phyloP scores from a whole-genome alignment of 768 basidiomycete genomes.

The Amanita molliuscula region DNA sequence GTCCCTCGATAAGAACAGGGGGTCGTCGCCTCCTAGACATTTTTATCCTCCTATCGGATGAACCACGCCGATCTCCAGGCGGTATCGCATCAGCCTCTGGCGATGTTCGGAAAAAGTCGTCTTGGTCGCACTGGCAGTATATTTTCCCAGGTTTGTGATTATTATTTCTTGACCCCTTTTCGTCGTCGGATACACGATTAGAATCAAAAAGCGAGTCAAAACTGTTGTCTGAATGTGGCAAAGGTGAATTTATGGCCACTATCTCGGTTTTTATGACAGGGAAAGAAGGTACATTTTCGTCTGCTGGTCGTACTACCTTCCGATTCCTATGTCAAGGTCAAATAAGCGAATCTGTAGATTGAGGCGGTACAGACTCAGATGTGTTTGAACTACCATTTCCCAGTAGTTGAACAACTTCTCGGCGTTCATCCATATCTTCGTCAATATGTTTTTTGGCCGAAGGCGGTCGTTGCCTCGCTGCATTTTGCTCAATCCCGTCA shows the following conservation, averaged over 20 bases:
- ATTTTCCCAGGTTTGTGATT: neutral
- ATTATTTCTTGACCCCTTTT: neutral
- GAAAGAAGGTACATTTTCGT: neutral
- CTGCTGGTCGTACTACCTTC: neutral
- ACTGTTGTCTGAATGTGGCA: neutral
- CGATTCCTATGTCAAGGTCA: neutral
- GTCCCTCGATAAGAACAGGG: constrained; percentile 17
- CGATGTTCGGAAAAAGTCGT: constrained; percentile 5
- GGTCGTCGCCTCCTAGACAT: constrained; percentile 8
- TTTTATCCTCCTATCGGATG: neutral
- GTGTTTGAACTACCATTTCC: neutral
- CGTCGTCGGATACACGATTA: neutral
- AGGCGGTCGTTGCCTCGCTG: neutral
- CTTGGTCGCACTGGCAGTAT: neutral
- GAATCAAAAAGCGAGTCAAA: constrained; percentile 6
- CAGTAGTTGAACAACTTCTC: neutral
- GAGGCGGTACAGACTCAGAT: neutral
- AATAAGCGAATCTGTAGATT: neutral
- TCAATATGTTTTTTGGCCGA: neutral
- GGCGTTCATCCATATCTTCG: neutral
- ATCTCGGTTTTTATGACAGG: no score
- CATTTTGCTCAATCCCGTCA: neutral
- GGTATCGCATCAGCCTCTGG: neutral
- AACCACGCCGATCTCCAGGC: neutral
- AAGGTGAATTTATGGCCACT: neutral